A percentile compares a stretch with the other conserved stretches of the same genome.
These are phyloP conservation scores for Prosopis cineraria DNA, from an alignment of 306 rosid genomes.

Conservation along the genomic window DNA sequence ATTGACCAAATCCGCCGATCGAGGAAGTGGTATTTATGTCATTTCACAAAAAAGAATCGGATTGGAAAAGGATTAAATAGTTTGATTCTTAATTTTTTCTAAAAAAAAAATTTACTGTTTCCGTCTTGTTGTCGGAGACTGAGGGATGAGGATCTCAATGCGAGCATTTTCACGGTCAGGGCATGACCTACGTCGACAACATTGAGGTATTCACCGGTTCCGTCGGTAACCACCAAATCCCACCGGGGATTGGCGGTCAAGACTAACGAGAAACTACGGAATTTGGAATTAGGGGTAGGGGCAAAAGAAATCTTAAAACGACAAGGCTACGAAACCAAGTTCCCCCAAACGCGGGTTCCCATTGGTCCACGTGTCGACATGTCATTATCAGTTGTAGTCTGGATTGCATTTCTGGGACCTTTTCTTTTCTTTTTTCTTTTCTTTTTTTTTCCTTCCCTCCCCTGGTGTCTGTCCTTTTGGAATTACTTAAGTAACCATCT, in stretches of 20 bases:
- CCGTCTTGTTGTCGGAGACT: slow-evolving; percentile 23
- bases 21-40: slow-evolving; percentile 27
- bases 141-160: slow-evolving; percentile 14
- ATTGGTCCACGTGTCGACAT: slow-evolving; percentile 45
- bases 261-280: slow-evolving; percentile 46
- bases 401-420: slow-evolving; percentile 32
- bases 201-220: slow-evolving; percentile 34
- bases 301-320: slow-evolving; percentile 11
- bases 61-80: background rate
- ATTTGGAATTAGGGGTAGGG: slow-evolving; percentile 49
- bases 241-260: slow-evolving; percentile 47
- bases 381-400: slow-evolving; percentile 32
- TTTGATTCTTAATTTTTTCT: background rate
- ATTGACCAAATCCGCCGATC: slow-evolving; percentile 4
- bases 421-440: background rate
- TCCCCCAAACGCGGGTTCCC: slow-evolving; percentile 8
- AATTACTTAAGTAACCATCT: slow-evolving; percentile 49
- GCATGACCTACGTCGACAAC: slow-evolving; percentile 46
- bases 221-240: slow-evolving; percentile 39
- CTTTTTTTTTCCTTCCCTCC: too few species aligned
- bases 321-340: slow-evolving; percentile 24
- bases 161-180: slow-evolving; percentile 36
- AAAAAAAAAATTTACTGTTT: background rate
- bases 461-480: slow-evolving; percentile 39
- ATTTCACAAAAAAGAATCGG: slow-evolving; percentile 16